Base-by-base conservation (phyloP, 495 filamentous ascomycete species). In the Viridothelium virens region DNA sequence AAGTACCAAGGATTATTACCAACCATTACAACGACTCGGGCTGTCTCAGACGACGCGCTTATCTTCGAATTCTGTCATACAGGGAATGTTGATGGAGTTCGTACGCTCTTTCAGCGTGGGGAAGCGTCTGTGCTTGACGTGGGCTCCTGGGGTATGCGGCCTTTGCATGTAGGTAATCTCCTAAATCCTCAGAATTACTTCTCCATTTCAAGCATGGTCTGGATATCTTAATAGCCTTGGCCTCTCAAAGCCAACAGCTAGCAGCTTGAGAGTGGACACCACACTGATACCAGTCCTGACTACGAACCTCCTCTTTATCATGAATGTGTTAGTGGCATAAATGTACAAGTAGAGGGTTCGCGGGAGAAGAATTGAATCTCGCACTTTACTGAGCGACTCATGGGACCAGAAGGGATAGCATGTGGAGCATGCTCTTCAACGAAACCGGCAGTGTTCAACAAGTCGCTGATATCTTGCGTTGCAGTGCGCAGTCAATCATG, bases 11-110 rank as follows among this genome's bases (percentile, higher is more conserved):
- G 53, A 59, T 59, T 31, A 34, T 59, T 59, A 36, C 53, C 53
- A 59, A 59, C 53, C 33, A 59, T 59, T 36, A 59, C 53, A 59
- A 59, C 53, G 53, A 59, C 53, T 36, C 53, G 53, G 53, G 53
- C 53, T 36, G 53, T 59, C 53, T 33, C 53, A 7, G 47, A 67
- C 16, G 41, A 63, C 63, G 12, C 69, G 41, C 31, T 72, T 46
- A 66, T 72, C 7, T 69, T 72, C 41, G 69, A 71, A 6, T 69
- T 72, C 63, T 72, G 71, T 48, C 3, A 38, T 12, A 47, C 38
- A 9, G 71, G 71, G 37, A 70, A 72, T 69, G 3, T 70, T 34
- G 66, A 46, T 41, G 67, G 59, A 16, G 25, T 69, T 63, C 61
- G 61, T 56, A 63, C 47, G 36, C 56, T 70, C 16, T 63, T 72